A percentile compares a stretch with the other conserved stretches of the same genome.
These are phyloP conservation scores for Penicillium sp. DNA, from an alignment of 2,329 filamentous ascomycete genomes.

Conservation along the genomic window DNA sequence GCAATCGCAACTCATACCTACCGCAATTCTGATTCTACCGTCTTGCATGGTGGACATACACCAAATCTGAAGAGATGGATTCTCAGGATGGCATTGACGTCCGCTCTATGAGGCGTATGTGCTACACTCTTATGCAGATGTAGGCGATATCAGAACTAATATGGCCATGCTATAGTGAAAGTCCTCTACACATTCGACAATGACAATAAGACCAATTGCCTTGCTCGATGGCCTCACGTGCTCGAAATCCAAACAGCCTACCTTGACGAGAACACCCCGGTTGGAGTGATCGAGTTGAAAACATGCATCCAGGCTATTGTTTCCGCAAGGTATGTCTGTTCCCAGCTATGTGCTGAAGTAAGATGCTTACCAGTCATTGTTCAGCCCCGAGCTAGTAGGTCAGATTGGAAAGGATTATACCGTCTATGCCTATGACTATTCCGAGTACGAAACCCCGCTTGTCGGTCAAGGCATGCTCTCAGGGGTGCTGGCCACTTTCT, in stretches of 20 bases:
- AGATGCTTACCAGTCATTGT: slow-evolving; percentile 10
- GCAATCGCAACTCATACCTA: background rate
- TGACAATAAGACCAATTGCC: slow-evolving; percentile 80
- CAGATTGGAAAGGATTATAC: slow-evolving; percentile 78
- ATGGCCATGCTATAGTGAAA: slow-evolving; percentile 63
- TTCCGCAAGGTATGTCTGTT: slow-evolving; percentile 51
- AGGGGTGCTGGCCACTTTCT: slow-evolving; percentile 65
- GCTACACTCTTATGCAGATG: slow-evolving; percentile 3
- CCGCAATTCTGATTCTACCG: background rate
- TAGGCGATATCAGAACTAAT: slow-evolving; percentile 14
- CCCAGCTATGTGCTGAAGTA: background rate
- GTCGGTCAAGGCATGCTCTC: slow-evolving; percentile 96
- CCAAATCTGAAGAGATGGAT: slow-evolving; percentile 38
- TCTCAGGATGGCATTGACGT: slow-evolving; percentile 54
- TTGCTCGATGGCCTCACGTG: slow-evolving; percentile 77
- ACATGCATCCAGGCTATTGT: slow-evolving; percentile 82
- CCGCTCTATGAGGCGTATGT: slow-evolving; percentile 66
- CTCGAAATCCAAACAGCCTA: slow-evolving; percentile 75
- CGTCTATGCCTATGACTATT: slow-evolving; percentile 96
- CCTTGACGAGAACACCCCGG: slow-evolving; percentile 72
- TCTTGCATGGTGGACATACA: slow-evolving; percentile 32
- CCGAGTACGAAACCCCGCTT: slow-evolving; percentile 85
- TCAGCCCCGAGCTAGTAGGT: slow-evolving; percentile 78
- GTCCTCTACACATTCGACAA: slow-evolving; percentile 94
- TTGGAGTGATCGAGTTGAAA: slow-evolving; percentile 83